Evolutionary conservation across 768 basidiomycete species (phyloP).

Genomic region (Psilocybe azurescens): DNA sequence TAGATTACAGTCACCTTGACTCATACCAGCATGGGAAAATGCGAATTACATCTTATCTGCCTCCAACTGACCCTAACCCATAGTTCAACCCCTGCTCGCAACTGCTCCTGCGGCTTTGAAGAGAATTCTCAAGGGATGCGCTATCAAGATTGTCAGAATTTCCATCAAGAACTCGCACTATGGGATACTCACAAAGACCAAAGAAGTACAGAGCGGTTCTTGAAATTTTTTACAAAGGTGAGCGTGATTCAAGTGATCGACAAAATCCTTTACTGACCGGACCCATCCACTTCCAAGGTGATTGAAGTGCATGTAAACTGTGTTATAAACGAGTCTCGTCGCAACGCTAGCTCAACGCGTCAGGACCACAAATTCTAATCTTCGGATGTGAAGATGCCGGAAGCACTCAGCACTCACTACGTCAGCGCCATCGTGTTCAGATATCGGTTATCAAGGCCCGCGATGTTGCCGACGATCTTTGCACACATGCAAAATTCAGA

Average conservation of each 20-base stretch:
- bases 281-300: slow-evolving; percentile 20
- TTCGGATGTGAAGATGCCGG: neutral
- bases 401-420: slow-evolving; percentile 30
- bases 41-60: neutral
- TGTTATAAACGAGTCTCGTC: slow-evolving; percentile 26
- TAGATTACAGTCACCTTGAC: neutral
- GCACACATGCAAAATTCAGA: neutral
- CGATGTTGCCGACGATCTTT: slow-evolving; percentile 36
- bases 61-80: neutral
- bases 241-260: neutral
- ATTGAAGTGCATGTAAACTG: slow-evolving; percentile 30
- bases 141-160: slow-evolving; percentile 12
- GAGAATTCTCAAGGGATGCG: slow-evolving; percentile 27
- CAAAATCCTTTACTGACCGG: slow-evolving; percentile 19
- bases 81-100: slow-evolving; percentile 2
- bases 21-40: neutral
- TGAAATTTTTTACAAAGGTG: neutral
- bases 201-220: slow-evolving; percentile 26
- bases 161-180: neutral
- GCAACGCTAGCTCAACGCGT: slow-evolving; percentile 19
- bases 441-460: slow-evolving; percentile 33
- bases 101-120: slow-evolving; percentile 23
- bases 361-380: neutral
- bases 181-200: slow-evolving; percentile 24
- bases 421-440: slow-evolving; percentile 35